phyloP scores from a whole-genome alignment of 768 basidiomycete genomes.

The Panus rudis region DNA sequence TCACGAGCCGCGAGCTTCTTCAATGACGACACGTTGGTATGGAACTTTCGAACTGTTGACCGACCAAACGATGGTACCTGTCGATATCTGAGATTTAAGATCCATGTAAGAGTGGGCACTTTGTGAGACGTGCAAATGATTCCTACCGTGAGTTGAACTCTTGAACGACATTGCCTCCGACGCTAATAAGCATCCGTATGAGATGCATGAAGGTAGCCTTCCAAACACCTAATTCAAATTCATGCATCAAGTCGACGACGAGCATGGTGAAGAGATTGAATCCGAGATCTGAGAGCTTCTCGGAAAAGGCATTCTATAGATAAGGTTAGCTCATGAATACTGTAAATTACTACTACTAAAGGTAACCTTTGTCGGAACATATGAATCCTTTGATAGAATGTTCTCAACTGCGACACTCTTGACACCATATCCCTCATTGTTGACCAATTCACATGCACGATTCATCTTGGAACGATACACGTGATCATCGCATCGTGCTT shows the following conservation, averaged over 20 bases:
- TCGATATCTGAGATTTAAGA: conserved; percentile 5
- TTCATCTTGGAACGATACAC: conserved; percentile 6
- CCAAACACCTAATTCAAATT: conserved; percentile 34
- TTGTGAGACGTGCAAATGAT: too few species aligned
- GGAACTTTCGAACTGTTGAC: conserved; percentile 14
- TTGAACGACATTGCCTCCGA: conserved; percentile 11
- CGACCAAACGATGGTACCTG: conserved; percentile 22
- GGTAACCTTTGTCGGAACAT: conserved; percentile 26
- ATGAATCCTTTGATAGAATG: conserved; percentile 22
- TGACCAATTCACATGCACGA: conserved; percentile 19
- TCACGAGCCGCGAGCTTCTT: conserved; percentile 10
- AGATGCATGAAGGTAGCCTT: conserved; percentile 31
- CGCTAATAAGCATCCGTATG: conserved; percentile 22
- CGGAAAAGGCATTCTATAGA: conserved; percentile 29
- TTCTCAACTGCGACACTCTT: conserved; percentile 20
- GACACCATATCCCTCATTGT: conserved; percentile 21
- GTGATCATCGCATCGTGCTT: conserved; percentile 12
- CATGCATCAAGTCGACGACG: conserved; percentile 32
- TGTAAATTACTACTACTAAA: neutral
- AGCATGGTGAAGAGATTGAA: conserved; percentile 23
- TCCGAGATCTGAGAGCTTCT: conserved; percentile 12
- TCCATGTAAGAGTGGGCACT: too few species aligned
- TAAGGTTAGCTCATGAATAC: neutral
- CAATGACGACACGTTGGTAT: conserved; percentile 8
- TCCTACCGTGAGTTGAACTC: conserved; percentile 21